Percentiles rank a stretch among this genome's conserved stretches.
phyloP scores from a whole-genome alignment of 176 grass and related monocot genomes.

The Lolium perenne region DNA sequence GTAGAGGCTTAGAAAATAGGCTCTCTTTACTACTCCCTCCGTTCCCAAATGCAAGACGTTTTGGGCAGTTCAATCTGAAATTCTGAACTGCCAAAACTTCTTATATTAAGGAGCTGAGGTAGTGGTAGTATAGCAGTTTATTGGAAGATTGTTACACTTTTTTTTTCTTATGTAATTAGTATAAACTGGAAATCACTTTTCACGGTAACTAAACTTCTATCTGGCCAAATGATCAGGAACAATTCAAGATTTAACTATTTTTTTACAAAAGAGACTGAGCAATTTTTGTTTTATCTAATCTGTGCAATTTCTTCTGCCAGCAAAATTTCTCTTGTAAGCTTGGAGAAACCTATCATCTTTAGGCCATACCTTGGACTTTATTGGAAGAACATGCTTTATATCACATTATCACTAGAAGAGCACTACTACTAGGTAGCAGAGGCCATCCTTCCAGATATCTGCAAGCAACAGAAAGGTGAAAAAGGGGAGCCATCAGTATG shows the following conservation, averaged over 20 bases:
- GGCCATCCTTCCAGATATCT: constrained; percentile 26
- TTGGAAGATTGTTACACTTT: neutral
- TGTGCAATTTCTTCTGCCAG: neutral
- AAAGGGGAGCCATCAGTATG: neutral
- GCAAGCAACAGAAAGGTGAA: constrained; percentile 10
- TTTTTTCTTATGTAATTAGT: constrained; percentile 37
- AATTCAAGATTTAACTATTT: neutral
- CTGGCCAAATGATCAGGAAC: neutral
- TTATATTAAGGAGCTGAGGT: no score
- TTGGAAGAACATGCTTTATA: constrained; percentile 7
- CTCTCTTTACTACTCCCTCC: neutral
- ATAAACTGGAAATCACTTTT: neutral
- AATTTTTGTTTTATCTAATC: neutral
- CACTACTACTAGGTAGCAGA: neutral
- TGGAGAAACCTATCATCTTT: neutral
- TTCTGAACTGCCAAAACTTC: no score
- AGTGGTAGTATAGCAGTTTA: constrained; percentile 18
- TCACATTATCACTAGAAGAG: neutral
- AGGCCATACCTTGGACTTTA: neutral
- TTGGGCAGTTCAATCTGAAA: no score
- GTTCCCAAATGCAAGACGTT: no score
- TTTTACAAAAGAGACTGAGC: neutral
- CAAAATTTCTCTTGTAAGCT: neutral
- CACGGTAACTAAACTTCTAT: neutral
- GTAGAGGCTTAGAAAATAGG: constrained; percentile 44